These are phyloP conservation scores for Xylariales sp. DNA, from an alignment of 2,329 filamentous ascomycete species.

Conservation along the genomic window DNA sequence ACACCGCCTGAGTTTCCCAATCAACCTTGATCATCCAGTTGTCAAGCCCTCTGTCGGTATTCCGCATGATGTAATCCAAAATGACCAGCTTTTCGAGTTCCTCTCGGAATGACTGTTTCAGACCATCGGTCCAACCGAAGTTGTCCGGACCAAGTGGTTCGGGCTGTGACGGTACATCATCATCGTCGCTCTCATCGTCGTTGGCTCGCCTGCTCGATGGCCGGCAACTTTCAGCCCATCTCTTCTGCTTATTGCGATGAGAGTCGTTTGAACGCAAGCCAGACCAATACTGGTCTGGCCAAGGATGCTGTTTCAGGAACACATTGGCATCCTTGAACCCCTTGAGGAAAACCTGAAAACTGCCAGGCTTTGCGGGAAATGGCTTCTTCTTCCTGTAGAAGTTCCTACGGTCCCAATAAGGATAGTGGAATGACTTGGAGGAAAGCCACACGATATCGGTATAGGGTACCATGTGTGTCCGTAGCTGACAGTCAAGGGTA, in stretches of 20 bases:
- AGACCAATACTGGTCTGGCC: conserved; percentile 81
- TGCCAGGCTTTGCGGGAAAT: conserved; percentile 84
- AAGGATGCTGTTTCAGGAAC: conserved; percentile 90
- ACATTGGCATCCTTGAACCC: conserved; percentile 96
- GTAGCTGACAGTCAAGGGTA: conserved; percentile 83
- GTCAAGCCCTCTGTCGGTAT: conserved; percentile 91
- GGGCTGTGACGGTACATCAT: conserved; percentile 30
- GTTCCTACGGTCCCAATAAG: conserved; percentile 90
- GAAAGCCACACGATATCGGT: conserved; percentile 92
- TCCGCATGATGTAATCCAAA: conserved; percentile 97
- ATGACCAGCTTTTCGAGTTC: conserved; percentile 97
- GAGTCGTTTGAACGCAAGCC: conserved; percentile 66
- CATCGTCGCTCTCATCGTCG: conserved; percentile 47
- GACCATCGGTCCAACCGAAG: conserved; percentile 80
- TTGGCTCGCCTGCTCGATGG: conserved; percentile 44
- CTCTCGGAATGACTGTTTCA: conserved; percentile 91
- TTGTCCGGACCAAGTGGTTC: conserved; percentile 41
- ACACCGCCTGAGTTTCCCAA: conserved; percentile 74
- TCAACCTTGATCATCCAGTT: conserved; percentile 99
- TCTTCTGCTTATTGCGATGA: conserved; percentile 62
- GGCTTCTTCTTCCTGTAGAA: conserved; percentile 84
- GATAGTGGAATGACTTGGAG: conserved; percentile 96
- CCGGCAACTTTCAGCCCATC: conserved; percentile 80
- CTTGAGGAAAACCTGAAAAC: conserved; percentile 95
- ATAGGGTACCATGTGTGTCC: conserved; percentile 90